These are phyloP conservation scores for Talaromyces liani DNA, from an alignment of 495 filamentous ascomycete genomes.

Conservation along the genomic window DNA sequence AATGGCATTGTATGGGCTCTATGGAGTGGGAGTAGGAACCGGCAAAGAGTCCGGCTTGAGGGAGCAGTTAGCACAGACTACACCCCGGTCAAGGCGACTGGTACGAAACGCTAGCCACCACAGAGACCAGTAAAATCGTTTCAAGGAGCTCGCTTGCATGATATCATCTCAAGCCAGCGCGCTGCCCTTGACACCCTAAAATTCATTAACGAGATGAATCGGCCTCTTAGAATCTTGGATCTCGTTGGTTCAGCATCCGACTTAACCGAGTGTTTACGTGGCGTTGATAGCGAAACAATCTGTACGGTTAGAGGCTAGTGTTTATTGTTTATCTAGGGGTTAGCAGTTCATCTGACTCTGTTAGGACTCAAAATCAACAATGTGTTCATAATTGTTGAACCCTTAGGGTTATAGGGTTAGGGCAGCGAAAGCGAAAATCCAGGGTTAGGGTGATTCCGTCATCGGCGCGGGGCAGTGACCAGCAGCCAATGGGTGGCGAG, in stretches of 20 bases:
- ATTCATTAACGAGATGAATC: neutral
- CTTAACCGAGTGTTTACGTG: too few species aligned
- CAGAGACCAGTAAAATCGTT: neutral
- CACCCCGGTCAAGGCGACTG: neutral
- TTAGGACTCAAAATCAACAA: too few species aligned
- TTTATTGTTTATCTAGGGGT: too few species aligned
- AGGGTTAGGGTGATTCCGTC: conserved; percentile 1
- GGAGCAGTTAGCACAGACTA: neutral
- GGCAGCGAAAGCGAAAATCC: neutral
- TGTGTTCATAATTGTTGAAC: too few species aligned
- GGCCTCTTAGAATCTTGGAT: neutral
- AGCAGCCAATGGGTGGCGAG: neutral
- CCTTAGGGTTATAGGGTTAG: neutral
- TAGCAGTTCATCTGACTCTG: too few species aligned
- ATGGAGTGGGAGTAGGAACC: neutral
- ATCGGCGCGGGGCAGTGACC: neutral
- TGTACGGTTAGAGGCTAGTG: too few species aligned
- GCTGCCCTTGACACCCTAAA: neutral
- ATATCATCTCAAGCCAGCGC: too few species aligned
- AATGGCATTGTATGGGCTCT: neutral
- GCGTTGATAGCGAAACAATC: too few species aligned
- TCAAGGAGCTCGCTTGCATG: neutral
- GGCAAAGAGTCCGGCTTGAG: neutral
- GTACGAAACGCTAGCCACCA: neutral
- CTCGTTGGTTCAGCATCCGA: neutral